phyloP scores from a whole-genome alignment of 2,329 filamentous ascomycete species.

The Dactylellina parvicollis region DNA sequence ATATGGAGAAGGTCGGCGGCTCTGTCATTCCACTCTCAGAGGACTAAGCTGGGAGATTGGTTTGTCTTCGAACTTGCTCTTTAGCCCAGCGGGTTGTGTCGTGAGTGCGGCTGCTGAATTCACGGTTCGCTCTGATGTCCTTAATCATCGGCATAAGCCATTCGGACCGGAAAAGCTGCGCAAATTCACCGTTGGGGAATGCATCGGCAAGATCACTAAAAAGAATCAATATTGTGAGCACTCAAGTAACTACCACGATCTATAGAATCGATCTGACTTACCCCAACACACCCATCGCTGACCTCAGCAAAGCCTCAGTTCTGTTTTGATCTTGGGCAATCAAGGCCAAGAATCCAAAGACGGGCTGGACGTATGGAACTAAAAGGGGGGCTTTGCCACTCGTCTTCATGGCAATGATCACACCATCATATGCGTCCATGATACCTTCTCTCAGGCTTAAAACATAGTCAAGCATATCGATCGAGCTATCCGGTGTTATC shows the following conservation, averaged over 20 bases:
- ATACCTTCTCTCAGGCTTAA: slow-evolving; percentile 95
- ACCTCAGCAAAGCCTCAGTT: slow-evolving; percentile 88
- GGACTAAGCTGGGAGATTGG: slow-evolving; percentile 59
- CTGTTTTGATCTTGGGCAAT: slow-evolving; percentile 85
- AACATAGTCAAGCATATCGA: slow-evolving; percentile 97
- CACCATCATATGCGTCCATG: slow-evolving; percentile 98
- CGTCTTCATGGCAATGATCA: slow-evolving; percentile 90
- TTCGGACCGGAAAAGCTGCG: slow-evolving; percentile 84
- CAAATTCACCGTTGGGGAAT: slow-evolving; percentile 88
- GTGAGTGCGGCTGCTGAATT: slow-evolving; percentile 82
- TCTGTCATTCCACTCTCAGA: slow-evolving; percentile 4
- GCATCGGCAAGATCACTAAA: slow-evolving; percentile 90
- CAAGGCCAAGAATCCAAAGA: slow-evolving; percentile 85
- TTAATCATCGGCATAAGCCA: slow-evolving; percentile 91
- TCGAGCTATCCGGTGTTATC: slow-evolving; percentile 79
- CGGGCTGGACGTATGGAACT: slow-evolving; percentile 77
- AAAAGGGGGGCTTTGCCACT: slow-evolving; percentile 74
- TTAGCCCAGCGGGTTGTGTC: slow-evolving; percentile 97
- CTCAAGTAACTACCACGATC: background rate
- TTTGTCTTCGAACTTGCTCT: slow-evolving; percentile 95
- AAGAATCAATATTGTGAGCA: slow-evolving; percentile 54
- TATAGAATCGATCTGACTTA: slow-evolving; percentile 64
- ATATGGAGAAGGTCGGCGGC: slow-evolving; percentile 10
- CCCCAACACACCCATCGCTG: slow-evolving; percentile 98
- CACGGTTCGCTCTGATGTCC: slow-evolving; percentile 87